Base-by-base conservation (phyloP, 2,329 filamentous ascomycete genomes). In the Onygenales sp. region DNA sequence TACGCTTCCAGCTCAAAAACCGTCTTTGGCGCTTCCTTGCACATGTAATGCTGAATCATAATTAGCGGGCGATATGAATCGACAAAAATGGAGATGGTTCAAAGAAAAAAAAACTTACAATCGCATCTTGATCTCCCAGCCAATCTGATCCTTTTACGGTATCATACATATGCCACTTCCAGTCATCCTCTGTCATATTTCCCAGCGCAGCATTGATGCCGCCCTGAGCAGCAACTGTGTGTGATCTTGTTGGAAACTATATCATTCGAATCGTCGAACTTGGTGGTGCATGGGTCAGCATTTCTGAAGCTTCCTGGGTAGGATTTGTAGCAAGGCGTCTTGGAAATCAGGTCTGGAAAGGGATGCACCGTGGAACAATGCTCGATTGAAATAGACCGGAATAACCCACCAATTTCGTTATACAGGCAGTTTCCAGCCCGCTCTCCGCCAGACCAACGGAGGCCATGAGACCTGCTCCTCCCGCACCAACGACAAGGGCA, bases 151-250 rank as follows among this genome's bases (percentile, higher is more conserved):
- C 91, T 80, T 96, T 96, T 70, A 96, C 91, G 43, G 91, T 96
- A 73, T 96, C 91, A 79, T 96, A 96, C 91, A 96, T 96, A 77
- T 96, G 91, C 91, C 91, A 96, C 79, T 90, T 85, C 91, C 91
- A 96, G 77, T 96, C 90, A 67, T 96, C 91, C 78, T 92, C 83
- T 80, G 95, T 90, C 91, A 96, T 96, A 77, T 72, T 72, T 65
- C 69, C 70, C 58, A 72, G 67, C 46, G 70, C 69, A 55, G 70
- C 70, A 54, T 72, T 72, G 63, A 80, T 81, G 5, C 78, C 78
- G 11, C 78, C 78, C 64, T 81, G 78, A 7, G 78, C 78, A 33
- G 56, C 56, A 7, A 56, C 56, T 4, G 58, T 61, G 42, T 61
- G 58, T 27, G 59, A 61, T 39, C 58, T 56, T 2, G 58, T 61